phyloP scores from a whole-genome alignment of 2,329 filamentous ascomycete genomes.

The Stagonosporopsis tanaceti region DNA sequence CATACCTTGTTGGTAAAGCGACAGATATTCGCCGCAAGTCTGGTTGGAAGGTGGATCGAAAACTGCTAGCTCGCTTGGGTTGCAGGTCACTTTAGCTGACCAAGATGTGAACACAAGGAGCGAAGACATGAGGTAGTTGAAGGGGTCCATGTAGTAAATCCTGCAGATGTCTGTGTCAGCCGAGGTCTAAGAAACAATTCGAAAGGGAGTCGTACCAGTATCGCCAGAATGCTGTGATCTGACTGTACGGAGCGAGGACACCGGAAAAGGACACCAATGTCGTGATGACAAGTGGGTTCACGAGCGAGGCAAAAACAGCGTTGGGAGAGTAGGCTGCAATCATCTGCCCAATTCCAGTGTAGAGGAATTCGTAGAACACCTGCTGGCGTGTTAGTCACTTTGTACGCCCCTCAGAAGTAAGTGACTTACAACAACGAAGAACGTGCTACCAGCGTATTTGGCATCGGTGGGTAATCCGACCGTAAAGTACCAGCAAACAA shows the following conservation, averaged over 20 bases:
- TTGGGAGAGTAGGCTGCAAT: background rate
- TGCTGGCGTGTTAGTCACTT: background rate
- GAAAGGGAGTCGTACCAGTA: background rate
- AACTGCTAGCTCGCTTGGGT: slow-evolving; percentile 42
- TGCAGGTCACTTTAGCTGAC: slow-evolving; percentile 48
- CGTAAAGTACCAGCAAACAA: background rate
- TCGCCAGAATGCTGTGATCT: background rate
- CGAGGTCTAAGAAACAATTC: background rate
- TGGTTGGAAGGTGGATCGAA: slow-evolving; percentile 59
- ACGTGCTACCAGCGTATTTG: background rate
- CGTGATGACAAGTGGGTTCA: background rate
- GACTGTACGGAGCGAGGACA: background rate
- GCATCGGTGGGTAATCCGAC: background rate
- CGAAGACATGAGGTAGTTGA: background rate
- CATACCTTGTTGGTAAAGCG: slow-evolving; percentile 58
- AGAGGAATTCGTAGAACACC: background rate
- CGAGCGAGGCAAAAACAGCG: background rate
- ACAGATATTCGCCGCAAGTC: slow-evolving; percentile 67
- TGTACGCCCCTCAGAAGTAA: background rate
- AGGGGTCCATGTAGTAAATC: background rate
- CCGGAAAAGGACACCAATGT: background rate
- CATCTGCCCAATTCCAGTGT: background rate
- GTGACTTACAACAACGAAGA: background rate
- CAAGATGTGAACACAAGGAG: background rate
- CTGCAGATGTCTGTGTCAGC: background rate